Conservation (phyloP, 2,329 filamentous ascomycete genomes). For the Aspergillus novoparasiticus region DNA sequence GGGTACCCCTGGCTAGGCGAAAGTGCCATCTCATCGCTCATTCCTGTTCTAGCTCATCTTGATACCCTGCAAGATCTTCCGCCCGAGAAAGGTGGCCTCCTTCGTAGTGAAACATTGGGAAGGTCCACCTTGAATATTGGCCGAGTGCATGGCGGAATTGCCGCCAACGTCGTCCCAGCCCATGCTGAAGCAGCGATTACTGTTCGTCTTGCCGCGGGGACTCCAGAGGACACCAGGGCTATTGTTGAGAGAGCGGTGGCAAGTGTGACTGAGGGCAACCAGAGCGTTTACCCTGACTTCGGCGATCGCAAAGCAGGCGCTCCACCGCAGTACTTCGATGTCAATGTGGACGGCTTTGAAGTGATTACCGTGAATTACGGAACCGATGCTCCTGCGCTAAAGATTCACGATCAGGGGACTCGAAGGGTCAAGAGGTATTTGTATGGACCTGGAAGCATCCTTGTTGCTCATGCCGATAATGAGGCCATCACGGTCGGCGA, state of each 20-base stretch:
- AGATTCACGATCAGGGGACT: slow-evolving; percentile 62
- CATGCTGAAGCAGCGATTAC: slow-evolving; percentile 69
- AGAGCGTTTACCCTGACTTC: slow-evolving; percentile 64
- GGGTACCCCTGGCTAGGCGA: slow-evolving; percentile 90
- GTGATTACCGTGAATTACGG: slow-evolving; percentile 86
- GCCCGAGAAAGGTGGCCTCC: slow-evolving; percentile 60
- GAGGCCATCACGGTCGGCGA: slow-evolving; percentile 77
- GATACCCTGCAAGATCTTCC: slow-evolving; percentile 58
- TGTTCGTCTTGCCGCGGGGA: slow-evolving; percentile 77
- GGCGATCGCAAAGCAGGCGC: slow-evolving; percentile 61
- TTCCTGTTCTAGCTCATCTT: slow-evolving; percentile 70
- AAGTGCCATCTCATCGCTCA: slow-evolving; percentile 79
- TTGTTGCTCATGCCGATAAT: slow-evolving; percentile 83
- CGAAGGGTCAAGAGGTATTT: slow-evolving; percentile 54
- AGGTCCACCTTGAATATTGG: slow-evolving; percentile 90
- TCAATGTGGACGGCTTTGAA: slow-evolving; percentile 86
- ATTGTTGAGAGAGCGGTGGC: slow-evolving; percentile 59
- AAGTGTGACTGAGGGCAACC: slow-evolving; percentile 47
- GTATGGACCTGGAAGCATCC: slow-evolving; percentile 70
- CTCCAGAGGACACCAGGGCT: slow-evolving; percentile 59
- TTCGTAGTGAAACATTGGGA: slow-evolving; percentile 75
- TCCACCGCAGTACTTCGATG: slow-evolving; percentile 74
- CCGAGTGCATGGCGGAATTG: slow-evolving; percentile 75
- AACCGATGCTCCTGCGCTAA: slow-evolving; percentile 81
- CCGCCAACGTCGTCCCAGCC: slow-evolving; percentile 83